Evolutionary conservation across 768 basidiomycete species (phyloP), one percentile per base, ranked within the genome.

Genomic region (Leccinum subgranulosum): DNA sequence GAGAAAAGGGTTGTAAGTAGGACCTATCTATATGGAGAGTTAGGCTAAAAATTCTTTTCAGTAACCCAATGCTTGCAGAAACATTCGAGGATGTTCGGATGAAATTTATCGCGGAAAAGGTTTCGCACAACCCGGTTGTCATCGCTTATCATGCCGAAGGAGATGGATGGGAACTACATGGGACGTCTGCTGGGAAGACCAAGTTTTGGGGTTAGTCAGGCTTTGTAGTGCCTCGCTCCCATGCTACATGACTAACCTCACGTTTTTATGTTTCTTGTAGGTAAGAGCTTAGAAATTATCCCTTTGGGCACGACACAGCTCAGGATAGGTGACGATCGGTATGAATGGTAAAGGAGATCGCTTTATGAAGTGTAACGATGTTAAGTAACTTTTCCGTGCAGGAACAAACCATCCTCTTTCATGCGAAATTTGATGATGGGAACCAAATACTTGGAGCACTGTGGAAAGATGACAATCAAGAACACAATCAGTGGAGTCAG

Each of bases 341-440:
- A 84, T 70, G 76, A 82, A 60, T 94, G 92, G 92, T 88, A 61
- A 64, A 81, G 27, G 12, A 39, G 41, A 29, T 9, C 14, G 29
- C 43, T 31, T 14, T 49, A 27, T 50, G 23, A 19, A 49, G 31
- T 19, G 31, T 19, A 29, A 58, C 47, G 51, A 46, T 51, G 25
- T 53, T 54, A 8, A 59, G 12, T 47, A 6, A 59, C 41, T 41
- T 39, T 6, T 25, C 29, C 48, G 8, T 4, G 11, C 64, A 92
- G 92, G 92, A 87, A 82, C 49, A 90, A 88, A 62, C 92, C 92
- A 2, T 92, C 90, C 1, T 90, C 90, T 3, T 95, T 94, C 73
- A 85, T 94, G 78, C 78, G 92, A 59, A 94, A 94, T 72, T 75
- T 95, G 56, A 86, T 94, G 84, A 87, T 92, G 73, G 93, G 93